phyloP scores from a whole-genome alignment of 2,329 filamentous ascomycete genomes.

The Phialophora chinensis region DNA sequence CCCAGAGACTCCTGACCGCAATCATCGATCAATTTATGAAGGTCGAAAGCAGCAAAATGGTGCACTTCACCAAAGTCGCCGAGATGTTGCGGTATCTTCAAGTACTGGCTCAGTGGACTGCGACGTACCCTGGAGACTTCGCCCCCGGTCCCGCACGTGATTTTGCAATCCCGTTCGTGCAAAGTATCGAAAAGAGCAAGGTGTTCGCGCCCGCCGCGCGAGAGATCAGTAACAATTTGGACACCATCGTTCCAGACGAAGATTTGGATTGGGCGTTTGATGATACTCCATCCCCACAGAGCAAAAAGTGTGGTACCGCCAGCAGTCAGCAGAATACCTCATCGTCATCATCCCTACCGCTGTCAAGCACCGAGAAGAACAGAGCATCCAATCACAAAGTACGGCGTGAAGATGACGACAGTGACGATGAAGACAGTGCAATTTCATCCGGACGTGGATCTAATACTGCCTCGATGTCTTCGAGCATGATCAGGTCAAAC shows the following conservation, averaged over 20 bases:
- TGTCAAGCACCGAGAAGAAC: slow-evolving; percentile 11
- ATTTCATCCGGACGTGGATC: slow-evolving; percentile 49
- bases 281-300: slow-evolving; percentile 58
- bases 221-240: slow-evolving; percentile 81
- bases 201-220: slow-evolving; percentile 82
- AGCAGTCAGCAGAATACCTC: slow-evolving; percentile 25
- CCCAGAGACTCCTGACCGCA: slow-evolving; percentile 75
- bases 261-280: slow-evolving; percentile 90
- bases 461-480: slow-evolving; percentile 48
- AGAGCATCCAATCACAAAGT: slow-evolving; percentile 43
- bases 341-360: slow-evolving; percentile 30
- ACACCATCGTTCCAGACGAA: slow-evolving; percentile 80
- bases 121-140: slow-evolving; percentile 90
- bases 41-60: slow-evolving; percentile 74
- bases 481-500: slow-evolving; percentile 48
- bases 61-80: slow-evolving; percentile 77
- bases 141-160: slow-evolving; percentile 75
- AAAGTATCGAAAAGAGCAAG: slow-evolving; percentile 73
- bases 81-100: slow-evolving; percentile 83
- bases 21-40: slow-evolving; percentile 69
- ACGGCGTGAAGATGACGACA: slow-evolving; percentile 45
- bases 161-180: slow-evolving; percentile 76
- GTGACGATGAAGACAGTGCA: slow-evolving; percentile 35
- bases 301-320: slow-evolving; percentile 20
- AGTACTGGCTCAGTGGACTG: slow-evolving; percentile 86